Base-by-base conservation (phyloP, 768 basidiomycete genomes). In the Trametes cingulata region DNA sequence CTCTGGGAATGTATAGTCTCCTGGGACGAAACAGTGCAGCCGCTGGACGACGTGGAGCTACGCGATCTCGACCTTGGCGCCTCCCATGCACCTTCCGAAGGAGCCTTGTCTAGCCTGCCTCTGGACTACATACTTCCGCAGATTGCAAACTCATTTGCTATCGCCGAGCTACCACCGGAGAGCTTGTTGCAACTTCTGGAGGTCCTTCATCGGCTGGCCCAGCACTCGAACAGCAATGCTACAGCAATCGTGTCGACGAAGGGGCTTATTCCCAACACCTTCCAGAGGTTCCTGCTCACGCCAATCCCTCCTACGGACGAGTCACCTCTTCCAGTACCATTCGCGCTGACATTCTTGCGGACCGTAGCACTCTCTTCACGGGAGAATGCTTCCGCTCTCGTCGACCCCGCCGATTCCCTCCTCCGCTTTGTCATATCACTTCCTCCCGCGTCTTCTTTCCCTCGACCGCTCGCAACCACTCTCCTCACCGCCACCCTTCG, bases 1-100 rank as follows among this genome's bases (percentile, higher is more conserved):
- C 72, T 89, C 20, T 92, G 90, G 89, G 83, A 84, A 59, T 87
- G 85, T 53, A 69, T 90, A 24, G 89, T 88, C 1, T 80, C 76
- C n/a, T 90, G 87, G 86, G 78, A 86, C 59, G 62, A 65, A 13
- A 72, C 76, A 15, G 65, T 70, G 15, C 53, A 59, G 22, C 65
- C 62, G 3, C 17, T 74, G 9, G 76, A 76, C 20, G 82, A 79
- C 3, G 76, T 85, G 7, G 87, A 90, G 65, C 63, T 85, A 22
- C 64, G 69, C 45, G 63, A 55, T 19, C 46, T 64, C n/a, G 63
- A 60, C 22, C 19, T 49, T 9, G 43, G 71, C 49, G n/a, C 66
- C 58, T 19, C 13, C 58, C 73, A 77, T 20, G 71, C 42, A 3
- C 27, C 36, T 12, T 53, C 58, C 22, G 57, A 47, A 29, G 73